A percentile compares a stretch with the other conserved stretches of the same genome.
phyloP scores from a whole-genome alignment of 1,139 yeast species.

The Suhomyces taliae region DNA sequence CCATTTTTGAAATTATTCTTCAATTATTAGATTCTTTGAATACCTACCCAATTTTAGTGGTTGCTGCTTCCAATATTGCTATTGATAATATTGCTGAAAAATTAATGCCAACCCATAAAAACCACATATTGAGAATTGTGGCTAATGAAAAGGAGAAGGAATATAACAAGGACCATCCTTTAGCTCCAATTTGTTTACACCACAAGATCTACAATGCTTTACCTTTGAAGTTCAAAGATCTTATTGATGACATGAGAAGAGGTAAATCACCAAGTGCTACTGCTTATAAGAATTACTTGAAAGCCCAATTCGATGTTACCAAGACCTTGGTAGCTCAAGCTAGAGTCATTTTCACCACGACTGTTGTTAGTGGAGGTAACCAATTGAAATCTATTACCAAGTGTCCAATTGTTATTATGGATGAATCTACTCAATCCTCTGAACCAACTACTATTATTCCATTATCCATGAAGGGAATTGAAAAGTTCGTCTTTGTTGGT shows the following conservation, averaged over 20 bases:
- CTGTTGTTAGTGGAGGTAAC: slow-evolving; percentile 70
- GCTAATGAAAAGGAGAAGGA: slow-evolving; percentile 63
- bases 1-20: slow-evolving; percentile 63
- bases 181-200: slow-evolving; percentile 62
- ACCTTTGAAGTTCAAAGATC: slow-evolving; percentile 44
- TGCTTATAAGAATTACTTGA: slow-evolving; percentile 50
- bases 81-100: slow-evolving; percentile 77
- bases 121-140: slow-evolving; percentile 58
- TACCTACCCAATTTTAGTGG: slow-evolving; percentile 66
- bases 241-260: slow-evolving; percentile 39
- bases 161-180: slow-evolving; percentile 54
- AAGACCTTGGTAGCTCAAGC: slow-evolving; percentile 60
- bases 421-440: slow-evolving; percentile 48
- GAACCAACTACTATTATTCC: slow-evolving; percentile 73
- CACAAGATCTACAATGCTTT: slow-evolving; percentile 55
- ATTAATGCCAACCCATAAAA: slow-evolving; percentile 49
- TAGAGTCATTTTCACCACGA: slow-evolving; percentile 67
- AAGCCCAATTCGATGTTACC: slow-evolving; percentile 43
- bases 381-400: slow-evolving; percentile 55
- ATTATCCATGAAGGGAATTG: slow-evolving; percentile 64
- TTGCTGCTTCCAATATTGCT: slow-evolving; percentile 76
- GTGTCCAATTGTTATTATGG: slow-evolving; percentile 68
- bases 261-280: slow-evolving; percentile 36
- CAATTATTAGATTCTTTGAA: slow-evolving; percentile 57
- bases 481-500: slow-evolving; percentile 69